Conservation (phyloP, 441 rosid genomes). For the Isatis lusitanica region DNA sequence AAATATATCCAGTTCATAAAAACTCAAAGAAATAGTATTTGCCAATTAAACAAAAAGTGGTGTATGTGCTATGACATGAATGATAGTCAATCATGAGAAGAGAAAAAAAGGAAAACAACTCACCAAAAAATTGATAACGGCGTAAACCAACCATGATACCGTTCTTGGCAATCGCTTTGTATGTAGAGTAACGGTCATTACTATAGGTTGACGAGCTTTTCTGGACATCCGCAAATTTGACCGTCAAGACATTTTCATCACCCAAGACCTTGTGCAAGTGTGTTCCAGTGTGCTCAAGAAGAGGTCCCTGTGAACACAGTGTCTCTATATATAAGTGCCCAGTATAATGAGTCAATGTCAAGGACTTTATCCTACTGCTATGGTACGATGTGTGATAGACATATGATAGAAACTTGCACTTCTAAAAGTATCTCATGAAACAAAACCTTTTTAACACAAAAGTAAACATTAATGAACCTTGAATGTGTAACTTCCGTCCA, state of each 20-base stretch:
- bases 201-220: not conserved
- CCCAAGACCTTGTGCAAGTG: constrained; percentile 71
- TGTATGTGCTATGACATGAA: not conserved
- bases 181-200: constrained; percentile 19
- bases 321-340: not conserved
- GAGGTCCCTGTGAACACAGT: constrained; percentile 60
- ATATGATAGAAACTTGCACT: not conserved
- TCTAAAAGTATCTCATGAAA: too few relatives aligned
- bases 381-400: constrained; percentile 6
- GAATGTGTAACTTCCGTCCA: constrained; percentile 47
- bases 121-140: constrained; percentile 72
- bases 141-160: constrained; percentile 73
- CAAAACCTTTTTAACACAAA: not conserved
- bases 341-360: not conserved
- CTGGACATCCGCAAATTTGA: constrained; percentile 48
- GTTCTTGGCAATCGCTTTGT: constrained; percentile 42
- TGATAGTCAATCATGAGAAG: not conserved
- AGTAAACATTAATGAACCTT: constrained; percentile 48
- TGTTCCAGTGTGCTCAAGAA: constrained; percentile 39
- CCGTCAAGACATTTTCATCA: constrained; percentile 72
- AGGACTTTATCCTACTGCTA: not conserved
- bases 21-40: not conserved
- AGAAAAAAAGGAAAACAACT: constrained; percentile 15
- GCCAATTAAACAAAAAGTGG: not conserved
- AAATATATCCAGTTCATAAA: not conserved